phyloP scores from a whole-genome alignment of 2,329 filamentous ascomycete genomes.

The Grosmannia clavigera region DNA sequence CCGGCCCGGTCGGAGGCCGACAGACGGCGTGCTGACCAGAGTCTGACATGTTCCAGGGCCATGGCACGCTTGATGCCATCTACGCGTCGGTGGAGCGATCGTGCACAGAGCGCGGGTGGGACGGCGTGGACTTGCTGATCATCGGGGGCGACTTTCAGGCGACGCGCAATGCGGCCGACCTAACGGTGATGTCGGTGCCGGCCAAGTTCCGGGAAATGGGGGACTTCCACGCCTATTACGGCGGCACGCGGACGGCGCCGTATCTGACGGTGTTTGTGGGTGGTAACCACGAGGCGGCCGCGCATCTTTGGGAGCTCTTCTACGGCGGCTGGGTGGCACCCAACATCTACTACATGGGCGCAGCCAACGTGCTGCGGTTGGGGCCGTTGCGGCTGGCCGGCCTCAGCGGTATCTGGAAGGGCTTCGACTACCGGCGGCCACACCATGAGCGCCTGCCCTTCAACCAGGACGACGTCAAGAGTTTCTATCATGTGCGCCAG shows the following conservation, averaged over 20 bases:
- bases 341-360: conserved; percentile 94
- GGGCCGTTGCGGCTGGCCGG: conserved; percentile 81
- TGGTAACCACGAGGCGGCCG: conserved; percentile 91
- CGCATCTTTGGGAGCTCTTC: conserved; percentile 81
- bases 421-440: conserved; percentile 69
- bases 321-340: conserved; percentile 96
- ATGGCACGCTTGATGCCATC: conserved; percentile 84
- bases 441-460: conserved; percentile 85
- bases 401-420: conserved; percentile 91
- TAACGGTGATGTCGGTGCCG: conserved; percentile 82
- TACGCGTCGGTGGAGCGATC: conserved; percentile 65
- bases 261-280: conserved; percentile 87
- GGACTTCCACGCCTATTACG: conserved; percentile 93
- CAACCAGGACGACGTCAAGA: conserved; percentile 59
- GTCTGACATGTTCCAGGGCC: conserved; percentile 47
- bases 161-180: conserved; percentile 75
- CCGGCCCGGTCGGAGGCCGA: background rate
- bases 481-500: conserved; percentile 82
- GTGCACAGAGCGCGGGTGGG: conserved; percentile 62
- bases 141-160: conserved; percentile 94
- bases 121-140: conserved; percentile 75
- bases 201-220: conserved; percentile 76
- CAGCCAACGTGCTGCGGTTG: conserved; percentile 75
- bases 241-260: conserved; percentile 61
- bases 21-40: background rate